Conservation (phyloP, 495 filamentous ascomycete genomes). For the Penicillium arizonense region DNA sequence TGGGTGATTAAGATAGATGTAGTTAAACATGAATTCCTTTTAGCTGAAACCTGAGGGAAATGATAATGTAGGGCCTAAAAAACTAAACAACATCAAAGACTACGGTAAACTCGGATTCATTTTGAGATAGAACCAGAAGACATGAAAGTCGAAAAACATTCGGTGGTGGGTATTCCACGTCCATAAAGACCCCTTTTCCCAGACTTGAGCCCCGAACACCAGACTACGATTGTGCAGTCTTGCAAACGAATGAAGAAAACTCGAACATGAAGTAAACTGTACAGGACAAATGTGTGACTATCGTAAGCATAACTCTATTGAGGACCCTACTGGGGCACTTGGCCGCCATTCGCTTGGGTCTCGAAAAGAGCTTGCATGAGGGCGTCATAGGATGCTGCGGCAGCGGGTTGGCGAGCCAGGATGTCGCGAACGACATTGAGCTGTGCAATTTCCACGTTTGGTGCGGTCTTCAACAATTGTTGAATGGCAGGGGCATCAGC, state of each 20-base stretch:
- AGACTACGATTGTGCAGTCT: constrained; percentile 2
- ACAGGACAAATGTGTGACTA: constrained; percentile 13
- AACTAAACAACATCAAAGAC: too few relatives aligned
- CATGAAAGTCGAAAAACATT: constrained; percentile 5
- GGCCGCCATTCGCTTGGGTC: constrained; percentile 35
- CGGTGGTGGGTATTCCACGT: constrained; percentile 18
- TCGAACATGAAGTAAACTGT: constrained; percentile 13
- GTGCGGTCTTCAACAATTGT: constrained; percentile 66
- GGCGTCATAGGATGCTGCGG: constrained; percentile 34
- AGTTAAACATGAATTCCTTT: too few relatives aligned
- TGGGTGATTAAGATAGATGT: too few relatives aligned
- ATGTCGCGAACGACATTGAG: constrained; percentile 63
- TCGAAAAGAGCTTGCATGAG: constrained; percentile 39
- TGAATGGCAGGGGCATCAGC: constrained; percentile 60
- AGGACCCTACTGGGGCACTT: constrained; percentile 23
- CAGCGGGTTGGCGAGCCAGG: constrained; percentile 49
- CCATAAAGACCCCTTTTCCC: constrained; percentile 12
- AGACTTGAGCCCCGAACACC: constrained; percentile 18
- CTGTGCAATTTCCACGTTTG: constrained; percentile 58
- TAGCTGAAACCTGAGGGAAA: too few relatives aligned
- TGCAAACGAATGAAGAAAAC: constrained; percentile 4
- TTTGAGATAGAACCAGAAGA: constrained; percentile 4
- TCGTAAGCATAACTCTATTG: constrained; percentile 14
- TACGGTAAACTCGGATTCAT: not conserved
- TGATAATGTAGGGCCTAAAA: not conserved